Evolutionary conservation across 2,329 filamentous ascomycete species (phyloP).

Genomic region (Fusarium nelsonii): DNA sequence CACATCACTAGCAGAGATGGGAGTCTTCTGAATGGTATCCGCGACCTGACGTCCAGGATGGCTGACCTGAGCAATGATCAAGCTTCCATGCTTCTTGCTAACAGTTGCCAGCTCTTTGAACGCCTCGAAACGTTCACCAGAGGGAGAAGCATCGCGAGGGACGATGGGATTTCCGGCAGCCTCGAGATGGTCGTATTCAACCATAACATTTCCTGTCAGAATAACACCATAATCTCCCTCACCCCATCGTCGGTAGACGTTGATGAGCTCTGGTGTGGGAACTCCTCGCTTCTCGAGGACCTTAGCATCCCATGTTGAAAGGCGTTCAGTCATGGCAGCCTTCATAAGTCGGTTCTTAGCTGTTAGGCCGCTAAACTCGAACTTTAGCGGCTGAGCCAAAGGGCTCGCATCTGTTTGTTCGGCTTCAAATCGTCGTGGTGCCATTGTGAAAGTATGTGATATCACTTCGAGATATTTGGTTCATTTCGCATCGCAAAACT

Average conservation of each 20-base stretch:
- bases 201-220: conserved; percentile 73
- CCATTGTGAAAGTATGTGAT: conserved; percentile 3
- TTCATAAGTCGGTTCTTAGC: conserved; percentile 77
- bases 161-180: conserved; percentile 70
- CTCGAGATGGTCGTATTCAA: conserved; percentile 71
- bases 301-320: conserved; percentile 70
- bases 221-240: conserved; percentile 68
- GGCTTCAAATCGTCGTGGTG: conserved; percentile 15
- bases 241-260: conserved; percentile 71
- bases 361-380: conserved; percentile 64
- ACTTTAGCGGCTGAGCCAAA: conserved; percentile 61
- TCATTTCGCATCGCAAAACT: rapidly evolving
- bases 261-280: conserved; percentile 57
- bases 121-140: conserved; percentile 70
- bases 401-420: conserved; percentile 19
- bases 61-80: conserved; percentile 71
- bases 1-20: conserved; percentile 58
- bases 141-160: conserved; percentile 61
- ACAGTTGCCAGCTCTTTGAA: conserved; percentile 68
- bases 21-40: conserved; percentile 48
- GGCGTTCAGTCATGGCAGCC: conserved; percentile 73
- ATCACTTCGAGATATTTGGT: rapidly evolving
- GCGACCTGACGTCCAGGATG: conserved; percentile 59
- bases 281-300: conserved; percentile 62
- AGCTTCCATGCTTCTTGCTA: conserved; percentile 68